Evolutionary conservation across 495 filamentous ascomycete genomes (phyloP).

Genomic region (Podospora australis): DNA sequence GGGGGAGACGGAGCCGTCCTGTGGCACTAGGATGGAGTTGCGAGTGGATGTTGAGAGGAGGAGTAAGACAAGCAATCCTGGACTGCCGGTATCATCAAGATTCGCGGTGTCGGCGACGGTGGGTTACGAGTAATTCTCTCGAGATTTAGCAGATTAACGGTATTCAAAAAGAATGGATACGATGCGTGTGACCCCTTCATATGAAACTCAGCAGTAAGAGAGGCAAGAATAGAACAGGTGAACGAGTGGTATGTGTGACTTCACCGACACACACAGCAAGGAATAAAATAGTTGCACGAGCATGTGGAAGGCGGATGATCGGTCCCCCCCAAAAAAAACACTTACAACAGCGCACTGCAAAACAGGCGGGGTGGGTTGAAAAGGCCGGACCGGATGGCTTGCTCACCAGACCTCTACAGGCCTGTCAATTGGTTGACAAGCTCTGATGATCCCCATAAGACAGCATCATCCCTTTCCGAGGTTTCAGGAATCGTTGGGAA

Average conservation of each 20-base stretch:
- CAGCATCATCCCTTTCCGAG: slow-evolving; percentile 3
- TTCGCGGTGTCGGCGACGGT: not conserved
- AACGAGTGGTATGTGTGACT: not conserved
- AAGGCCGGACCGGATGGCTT: not conserved
- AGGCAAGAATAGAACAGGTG: not conserved
- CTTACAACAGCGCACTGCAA: not conserved
- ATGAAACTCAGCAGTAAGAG: not conserved
- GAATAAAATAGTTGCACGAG: slow-evolving; percentile 1
- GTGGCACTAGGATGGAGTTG: slow-evolving; percentile 1
- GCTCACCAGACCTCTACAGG: not conserved
- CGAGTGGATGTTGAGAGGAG: slow-evolving; percentile 2
- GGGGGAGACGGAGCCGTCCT: not conserved
- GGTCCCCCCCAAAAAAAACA: slow-evolving; percentile 1
- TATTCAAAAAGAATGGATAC: not conserved
- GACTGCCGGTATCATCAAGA: not conserved
- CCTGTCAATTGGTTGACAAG: not conserved
- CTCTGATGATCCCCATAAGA: not conserved
- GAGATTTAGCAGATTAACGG: too few species aligned
- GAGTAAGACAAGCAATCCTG: not conserved
- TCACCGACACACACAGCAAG: not conserved
- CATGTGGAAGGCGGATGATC: too few species aligned
- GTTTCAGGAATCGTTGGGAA: slow-evolving; percentile 1
- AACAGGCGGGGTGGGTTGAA: not conserved
- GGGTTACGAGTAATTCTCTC: not conserved
- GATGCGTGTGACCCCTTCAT: not conserved